These are phyloP conservation scores for Hermanozyma aechmeae DNA, from an alignment of 805 yeast genomes.

Conservation along the genomic window DNA sequence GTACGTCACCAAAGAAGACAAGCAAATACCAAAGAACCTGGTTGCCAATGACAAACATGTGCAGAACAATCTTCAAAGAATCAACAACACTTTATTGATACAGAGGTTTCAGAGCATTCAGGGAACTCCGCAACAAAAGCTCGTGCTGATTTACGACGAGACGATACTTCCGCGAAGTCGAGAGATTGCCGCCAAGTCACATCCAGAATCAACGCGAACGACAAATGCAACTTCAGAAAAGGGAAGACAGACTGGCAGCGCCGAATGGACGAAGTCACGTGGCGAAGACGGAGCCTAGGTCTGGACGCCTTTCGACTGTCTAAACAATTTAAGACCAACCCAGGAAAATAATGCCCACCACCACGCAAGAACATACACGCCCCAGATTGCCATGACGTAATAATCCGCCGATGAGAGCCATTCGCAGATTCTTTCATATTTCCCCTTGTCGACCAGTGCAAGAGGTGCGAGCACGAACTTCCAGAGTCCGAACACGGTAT, in stretches of 20 bases:
- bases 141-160: no score
- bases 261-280: conserved; percentile 65
- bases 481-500: conserved; percentile 29
- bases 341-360: conserved; percentile 70
- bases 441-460: conserved; percentile 4
- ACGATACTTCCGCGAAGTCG: conserved; percentile 2
- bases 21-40: conserved; percentile 12
- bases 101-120: no score
- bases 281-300: conserved; percentile 58
- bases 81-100: conserved; percentile 6
- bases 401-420: conserved; percentile 16
- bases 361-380: conserved; percentile 32
- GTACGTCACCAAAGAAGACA: conserved; percentile 41
- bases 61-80: conserved; percentile 1
- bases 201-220: conserved; percentile 9
- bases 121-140: no score
- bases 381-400: conserved; percentile 26
- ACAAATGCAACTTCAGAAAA: conserved; percentile 14
- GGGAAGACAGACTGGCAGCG: conserved; percentile 71
- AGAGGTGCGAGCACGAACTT: conserved; percentile 22
- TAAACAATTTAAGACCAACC: conserved; percentile 72
- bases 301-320: conserved; percentile 63
- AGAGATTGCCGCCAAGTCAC: conserved; percentile 1
- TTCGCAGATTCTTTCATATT: conserved; percentile 6
- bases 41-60: conserved; percentile 5